Evolutionary conservation across 148 eudicot genomes (phyloP), one percentile per base, ranked within the genome.

Genomic region (Rhododendron molle): DNA sequence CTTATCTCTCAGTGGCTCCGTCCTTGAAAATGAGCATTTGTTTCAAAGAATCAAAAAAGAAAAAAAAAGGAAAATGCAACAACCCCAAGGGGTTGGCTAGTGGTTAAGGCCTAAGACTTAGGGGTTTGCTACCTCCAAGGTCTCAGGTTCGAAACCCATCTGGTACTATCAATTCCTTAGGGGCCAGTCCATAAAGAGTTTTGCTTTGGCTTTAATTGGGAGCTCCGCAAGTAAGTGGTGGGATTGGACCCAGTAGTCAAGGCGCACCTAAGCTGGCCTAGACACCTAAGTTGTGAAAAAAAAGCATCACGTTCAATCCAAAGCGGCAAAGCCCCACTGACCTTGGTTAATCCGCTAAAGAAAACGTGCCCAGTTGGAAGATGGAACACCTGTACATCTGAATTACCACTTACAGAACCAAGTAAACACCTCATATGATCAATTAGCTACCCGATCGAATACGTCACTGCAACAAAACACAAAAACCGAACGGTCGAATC

Each of bases 341-440:
- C 44, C 80, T 87, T 36, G 21, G 52, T 76, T 77, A 85, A 86
- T 82, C 83, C 60, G 79, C 40, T 5, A 30, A 54, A 69, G 54
- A 86, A 21, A 40, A 50, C 23, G 54, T 21, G 52, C 16, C 44
- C 20, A 40, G 18, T 34, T 76, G 36, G 32, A 84, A 86, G 43
- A 78, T 38, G 82, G 58, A 86, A 88, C 78, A 65, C 85, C 73
- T 81, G 87, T 74, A 87, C 86, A 74, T 87, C 44, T 44, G 87
- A 87, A 78, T 86, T 82, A 77, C 76, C 47, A 43, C 81, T 87
- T 49, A 54, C 62, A 77, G 26, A 76, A 85, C 85, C 40, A 11
- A 85, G 76, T 86, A 67, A 87, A 83, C 89, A 88, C 86, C 77
- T 90, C 92, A 88, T 90, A 90, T 83, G 90, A 87, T 81, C 86